These are phyloP conservation scores for Agroathelia rolfsii DNA, from an alignment of 1,284 basidiomycete species.

Conservation along the genomic window DNA sequence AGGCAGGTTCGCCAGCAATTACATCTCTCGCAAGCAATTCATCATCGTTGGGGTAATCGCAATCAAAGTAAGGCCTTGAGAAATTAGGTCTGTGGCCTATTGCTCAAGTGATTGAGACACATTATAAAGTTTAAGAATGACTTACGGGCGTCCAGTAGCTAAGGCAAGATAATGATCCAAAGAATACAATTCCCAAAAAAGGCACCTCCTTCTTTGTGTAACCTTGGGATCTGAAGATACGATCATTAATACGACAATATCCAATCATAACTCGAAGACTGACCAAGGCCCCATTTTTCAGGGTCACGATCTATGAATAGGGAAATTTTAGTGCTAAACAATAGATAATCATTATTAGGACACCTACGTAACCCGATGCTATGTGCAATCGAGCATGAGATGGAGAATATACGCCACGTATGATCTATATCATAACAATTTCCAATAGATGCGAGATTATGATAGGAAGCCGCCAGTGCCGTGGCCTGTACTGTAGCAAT, in stretches of 20 bases:
- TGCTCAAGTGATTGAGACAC: constrained; percentile 2
- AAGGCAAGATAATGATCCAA: neutral
- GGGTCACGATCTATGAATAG: constrained; percentile 1
- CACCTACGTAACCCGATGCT: neutral
- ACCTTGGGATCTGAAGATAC: constrained; percentile 1
- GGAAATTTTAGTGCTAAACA: neutral
- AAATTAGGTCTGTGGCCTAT: constrained; percentile 11
- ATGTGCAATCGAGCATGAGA: neutral
- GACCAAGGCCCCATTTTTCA: neutral
- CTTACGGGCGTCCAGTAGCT: neutral
- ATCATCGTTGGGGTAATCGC: constrained; percentile 8
- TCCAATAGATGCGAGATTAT: neutral
- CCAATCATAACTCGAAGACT: too few relatives aligned
- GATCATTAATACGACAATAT: too few relatives aligned
- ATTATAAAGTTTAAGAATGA: neutral
- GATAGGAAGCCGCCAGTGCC: neutral
- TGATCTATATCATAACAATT: constrained; percentile 1
- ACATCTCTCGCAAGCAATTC: constrained; percentile 7
- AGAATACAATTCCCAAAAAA: constrained; percentile 3
- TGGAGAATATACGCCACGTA: neutral
- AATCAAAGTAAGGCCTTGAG: constrained; percentile 9
- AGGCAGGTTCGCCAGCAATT: constrained; percentile 3
- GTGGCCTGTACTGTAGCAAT: constrained; percentile 2
- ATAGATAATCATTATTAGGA: constrained; percentile 1
- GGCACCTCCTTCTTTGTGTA: neutral